These are phyloP conservation scores for Colletotrichum echinochloae DNA, from an alignment of 2,329 filamentous ascomycete species.

Conservation along the genomic window DNA sequence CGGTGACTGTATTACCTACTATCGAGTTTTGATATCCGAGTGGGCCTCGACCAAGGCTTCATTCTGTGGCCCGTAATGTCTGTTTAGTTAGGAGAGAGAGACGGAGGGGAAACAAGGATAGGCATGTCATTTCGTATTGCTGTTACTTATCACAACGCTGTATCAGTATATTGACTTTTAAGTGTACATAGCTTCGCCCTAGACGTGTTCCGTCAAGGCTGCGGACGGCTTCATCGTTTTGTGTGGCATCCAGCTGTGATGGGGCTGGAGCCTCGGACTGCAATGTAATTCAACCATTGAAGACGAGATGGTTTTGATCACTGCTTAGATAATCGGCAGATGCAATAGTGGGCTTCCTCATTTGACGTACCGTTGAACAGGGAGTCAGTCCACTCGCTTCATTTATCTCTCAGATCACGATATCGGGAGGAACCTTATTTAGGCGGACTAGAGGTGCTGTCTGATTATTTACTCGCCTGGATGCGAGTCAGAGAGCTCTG, in stretches of 20 bases:
- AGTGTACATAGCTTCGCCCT: too few relatives aligned
- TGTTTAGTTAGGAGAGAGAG: too few relatives aligned
- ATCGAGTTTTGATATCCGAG: too few relatives aligned
- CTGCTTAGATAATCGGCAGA: background rate
- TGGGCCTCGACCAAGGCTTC: background rate
- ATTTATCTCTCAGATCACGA: background rate
- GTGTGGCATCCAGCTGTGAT: background rate
- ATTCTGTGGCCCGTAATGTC: background rate
- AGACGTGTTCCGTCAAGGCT: background rate
- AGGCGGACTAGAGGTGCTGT: conserved; percentile 2
- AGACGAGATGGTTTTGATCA: background rate
- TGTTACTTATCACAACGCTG: too few relatives aligned
- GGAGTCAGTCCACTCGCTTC: too few relatives aligned
- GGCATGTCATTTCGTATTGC: too few relatives aligned
- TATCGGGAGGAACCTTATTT: conserved; percentile 1
- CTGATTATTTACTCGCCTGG: conserved; percentile 1
- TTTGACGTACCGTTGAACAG: too few relatives aligned
- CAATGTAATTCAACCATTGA: background rate
- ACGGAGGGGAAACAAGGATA: too few relatives aligned
- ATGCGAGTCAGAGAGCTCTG: background rate
- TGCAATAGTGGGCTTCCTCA: background rate
- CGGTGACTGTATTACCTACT: too few relatives aligned
- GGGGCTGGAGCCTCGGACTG: too few relatives aligned
- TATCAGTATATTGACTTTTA: too few relatives aligned
- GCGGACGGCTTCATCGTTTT: background rate